phyloP scores from a whole-genome alignment of 805 yeast genomes.

The Saccharomyces mikatae region DNA sequence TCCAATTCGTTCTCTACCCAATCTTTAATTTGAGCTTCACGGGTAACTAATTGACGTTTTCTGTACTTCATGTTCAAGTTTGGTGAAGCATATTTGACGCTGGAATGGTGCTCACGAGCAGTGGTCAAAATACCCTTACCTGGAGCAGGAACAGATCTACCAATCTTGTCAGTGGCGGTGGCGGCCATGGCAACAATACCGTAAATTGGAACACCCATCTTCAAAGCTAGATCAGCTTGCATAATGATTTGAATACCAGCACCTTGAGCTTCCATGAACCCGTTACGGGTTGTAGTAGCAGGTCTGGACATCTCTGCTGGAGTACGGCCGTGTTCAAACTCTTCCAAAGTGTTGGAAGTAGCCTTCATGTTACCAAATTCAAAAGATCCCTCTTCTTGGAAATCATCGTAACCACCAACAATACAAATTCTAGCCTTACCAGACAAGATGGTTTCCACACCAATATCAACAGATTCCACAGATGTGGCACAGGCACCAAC shows the following conservation, averaged over 20 bases:
- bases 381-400: conserved; percentile 97
- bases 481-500: conserved; percentile 99
- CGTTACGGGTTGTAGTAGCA: conserved; percentile 88
- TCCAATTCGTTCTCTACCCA: conserved; percentile 84
- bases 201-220: conserved; percentile 98
- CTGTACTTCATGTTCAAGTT: conserved; percentile 88
- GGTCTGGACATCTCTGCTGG: conserved; percentile 99
- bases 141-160: conserved; percentile 99
- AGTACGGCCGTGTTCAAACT: conserved; percentile 91
- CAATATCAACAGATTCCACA: conserved; percentile 92
- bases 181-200: conserved; percentile 92
- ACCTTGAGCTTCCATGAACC: conserved; percentile 99
- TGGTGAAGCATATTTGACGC: conserved; percentile 68
- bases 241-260: conserved; percentile 95
- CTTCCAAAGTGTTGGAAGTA: conserved; percentile 82
- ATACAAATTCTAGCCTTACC: conserved; percentile 94
- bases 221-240: conserved; percentile 88
- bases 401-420: conserved; percentile 99
- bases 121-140: conserved; percentile 98
- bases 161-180: conserved; percentile 97
- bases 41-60: conserved; percentile 75
- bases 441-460: conserved; percentile 84
- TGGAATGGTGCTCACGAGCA: conserved; percentile 87
- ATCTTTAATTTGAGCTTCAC: conserved; percentile 65
- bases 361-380: conserved; percentile 99